Percentiles rank a stretch among this genome's conserved stretches.
phyloP scores from a whole-genome alignment of 2,329 filamentous ascomycete species.

The Nannizziopsis arthrosporioides region DNA sequence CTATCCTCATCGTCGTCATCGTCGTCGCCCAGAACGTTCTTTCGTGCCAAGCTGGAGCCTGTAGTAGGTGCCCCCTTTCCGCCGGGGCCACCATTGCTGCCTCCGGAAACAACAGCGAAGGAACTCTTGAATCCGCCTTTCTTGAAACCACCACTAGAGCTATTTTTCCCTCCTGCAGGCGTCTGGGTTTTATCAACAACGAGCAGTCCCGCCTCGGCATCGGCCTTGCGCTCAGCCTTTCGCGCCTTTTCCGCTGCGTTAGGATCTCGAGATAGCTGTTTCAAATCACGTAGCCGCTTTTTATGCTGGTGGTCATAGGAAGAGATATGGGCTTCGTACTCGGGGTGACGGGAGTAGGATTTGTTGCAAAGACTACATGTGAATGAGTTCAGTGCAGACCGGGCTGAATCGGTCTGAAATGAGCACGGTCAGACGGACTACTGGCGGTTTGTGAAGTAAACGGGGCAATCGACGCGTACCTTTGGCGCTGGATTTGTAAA shows the following conservation, averaged over 20 bases:
- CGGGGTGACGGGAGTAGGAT: constrained; percentile 87
- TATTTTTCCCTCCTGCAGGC: constrained; percentile 16
- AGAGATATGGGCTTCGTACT: constrained; percentile 87
- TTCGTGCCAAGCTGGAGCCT: constrained; percentile 23
- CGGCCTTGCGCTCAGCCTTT: constrained; percentile 33
- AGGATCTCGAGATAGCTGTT: constrained; percentile 35
- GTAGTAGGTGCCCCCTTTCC: constrained; percentile 13
- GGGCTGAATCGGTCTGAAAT: constrained; percentile 48
- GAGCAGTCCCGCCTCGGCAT: constrained; percentile 32
- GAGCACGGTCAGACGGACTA: constrained; percentile 1
- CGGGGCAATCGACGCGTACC: constrained; percentile 20
- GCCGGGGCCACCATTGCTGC: constrained; percentile 14
- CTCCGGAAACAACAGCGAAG: constrained; percentile 47
- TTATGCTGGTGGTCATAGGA: constrained; percentile 95
- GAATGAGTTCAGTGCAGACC: constrained; percentile 67
- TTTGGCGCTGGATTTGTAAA: constrained; percentile 39
- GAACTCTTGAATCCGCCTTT: constrained; percentile 75
- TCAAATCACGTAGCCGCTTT: constrained; percentile 46
- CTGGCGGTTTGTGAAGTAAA: no score
- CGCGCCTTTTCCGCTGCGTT: constrained; percentile 34
- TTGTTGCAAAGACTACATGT: constrained; percentile 83
- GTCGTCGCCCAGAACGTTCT: constrained; percentile 34
- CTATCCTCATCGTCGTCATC: constrained; percentile 30
- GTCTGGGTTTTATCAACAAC: constrained; percentile 26
- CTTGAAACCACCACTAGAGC: constrained; percentile 47